A percentile compares a stretch with the other conserved stretches of the same genome.
phyloP scores from a whole-genome alignment of 1,139 yeast genomes.

The Nadsonia commutata region DNA sequence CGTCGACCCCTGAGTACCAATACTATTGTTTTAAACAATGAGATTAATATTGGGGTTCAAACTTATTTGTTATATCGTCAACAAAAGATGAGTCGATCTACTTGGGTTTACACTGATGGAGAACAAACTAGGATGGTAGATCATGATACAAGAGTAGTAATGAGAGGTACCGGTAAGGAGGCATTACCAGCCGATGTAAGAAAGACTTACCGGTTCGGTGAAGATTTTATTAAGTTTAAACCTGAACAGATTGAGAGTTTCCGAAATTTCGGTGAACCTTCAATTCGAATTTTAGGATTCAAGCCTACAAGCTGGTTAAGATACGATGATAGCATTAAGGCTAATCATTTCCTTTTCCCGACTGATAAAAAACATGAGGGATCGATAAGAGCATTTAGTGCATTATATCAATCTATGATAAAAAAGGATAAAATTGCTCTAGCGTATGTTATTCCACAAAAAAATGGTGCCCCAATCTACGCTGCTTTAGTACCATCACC shows the following conservation, averaged over 20 bases:
- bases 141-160: conserved; percentile 28
- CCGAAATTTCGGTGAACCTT: conserved; percentile 26
- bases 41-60: conserved; percentile 46
- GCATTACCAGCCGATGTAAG: conserved; percentile 24
- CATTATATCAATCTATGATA: conserved; percentile 48
- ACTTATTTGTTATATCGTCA: conserved; percentile 55
- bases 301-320: conserved; percentile 24
- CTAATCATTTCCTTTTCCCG: conserved; percentile 49
- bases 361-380: conserved; percentile 42
- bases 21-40: background rate
- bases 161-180: conserved; percentile 31
- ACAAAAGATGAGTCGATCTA: conserved; percentile 33
- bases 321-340: conserved; percentile 33
- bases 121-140: conserved; percentile 40
- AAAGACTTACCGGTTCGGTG: conserved; percentile 32
- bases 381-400: conserved; percentile 51
- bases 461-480: conserved; percentile 40
- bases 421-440: conserved; percentile 44
- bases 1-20: background rate
- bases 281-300: conserved; percentile 54
- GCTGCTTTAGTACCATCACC: conserved; percentile 47
- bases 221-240: conserved; percentile 28
- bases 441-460: conserved; percentile 54
- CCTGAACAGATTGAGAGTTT: conserved; percentile 24
- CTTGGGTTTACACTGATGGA: conserved; percentile 36